Base-by-base conservation (phyloP, 257 asterid species). In the Osmanthus fragrans region DNA sequence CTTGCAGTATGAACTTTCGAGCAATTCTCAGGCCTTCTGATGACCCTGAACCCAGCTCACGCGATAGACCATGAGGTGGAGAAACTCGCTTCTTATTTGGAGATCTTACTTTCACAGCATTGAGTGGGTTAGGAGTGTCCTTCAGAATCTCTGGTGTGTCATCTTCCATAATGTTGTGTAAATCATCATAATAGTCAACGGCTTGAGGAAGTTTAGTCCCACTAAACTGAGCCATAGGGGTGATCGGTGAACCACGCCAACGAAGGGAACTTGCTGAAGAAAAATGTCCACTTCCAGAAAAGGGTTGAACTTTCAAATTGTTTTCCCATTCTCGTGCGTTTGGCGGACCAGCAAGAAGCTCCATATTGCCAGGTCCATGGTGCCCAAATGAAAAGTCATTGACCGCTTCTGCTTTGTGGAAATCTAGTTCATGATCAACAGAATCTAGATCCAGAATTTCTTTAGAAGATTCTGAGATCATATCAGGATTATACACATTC, bases 71-170 rank as follows among this genome's bases (percentile, higher is more conserved):
- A 80, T 84, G 89, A 77, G 96, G 96, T 82, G 94, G 97, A 80
- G 96, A 92, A 72, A 91, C 85, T 18, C 96, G 88, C 80, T 89
- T 92, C 86, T 88, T 89, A 77, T 87, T 87, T 29, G 96, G 94
- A 19, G 97, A 90, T 87, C 85, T 86, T 54, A 87, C 87, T 83
- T 93, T 88, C 76, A 93, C 93, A 73, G 86, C 83, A 80, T 70
- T 80, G 63, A 54, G 56, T 34, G 88, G 88, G 63, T 79, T 60
- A 39, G 87, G 78, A 71, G 75, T 64, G 66, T 83, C 93, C 84
- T 85, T 86, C 74, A 93, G 70, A 80, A 89, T 85, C 56, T 86
- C 89, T 15, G 94, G 96, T 25, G 91, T 90, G 79, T 87, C 92
- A 70, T 88, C 92, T 74, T 82, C 87, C 80, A 81, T 56, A 11